Conservation (phyloP, 2,329 filamentous ascomycete species). For the Plectosphaerella plurivora region DNA sequence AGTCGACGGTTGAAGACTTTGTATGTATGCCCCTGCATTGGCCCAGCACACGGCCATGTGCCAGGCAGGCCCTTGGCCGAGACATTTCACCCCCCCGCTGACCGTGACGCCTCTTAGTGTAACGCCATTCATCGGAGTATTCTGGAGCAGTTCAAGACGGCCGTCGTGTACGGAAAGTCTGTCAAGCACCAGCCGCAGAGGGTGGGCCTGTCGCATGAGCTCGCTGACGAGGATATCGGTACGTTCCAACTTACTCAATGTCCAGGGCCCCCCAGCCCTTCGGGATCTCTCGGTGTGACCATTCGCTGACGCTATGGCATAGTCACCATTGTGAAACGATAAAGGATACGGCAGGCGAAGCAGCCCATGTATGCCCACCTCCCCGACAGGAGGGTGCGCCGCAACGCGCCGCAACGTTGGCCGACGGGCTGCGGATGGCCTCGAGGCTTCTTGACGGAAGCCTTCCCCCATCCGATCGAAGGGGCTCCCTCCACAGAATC, state of each 20-base stretch:
- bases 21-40: constrained; percentile 52
- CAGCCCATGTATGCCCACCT: too few species aligned
- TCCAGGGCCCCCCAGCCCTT: too few species aligned
- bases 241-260: constrained; percentile 30
- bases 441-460: too few species aligned
- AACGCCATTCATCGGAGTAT: constrained; percentile 97
- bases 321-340: constrained; percentile 64
- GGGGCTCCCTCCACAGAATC: too few species aligned
- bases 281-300: too few species aligned
- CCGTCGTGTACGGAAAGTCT: constrained; percentile 94
- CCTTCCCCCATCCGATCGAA: too few species aligned
- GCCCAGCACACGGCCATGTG: neutral
- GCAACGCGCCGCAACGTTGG: too few species aligned
- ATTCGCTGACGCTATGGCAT: neutral
- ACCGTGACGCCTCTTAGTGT: constrained; percentile 55
- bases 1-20: constrained; percentile 94
- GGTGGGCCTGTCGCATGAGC: constrained; percentile 84
- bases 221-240: constrained; percentile 97
- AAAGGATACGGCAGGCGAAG: constrained; percentile 18
- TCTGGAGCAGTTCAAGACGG: constrained; percentile 89
- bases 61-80: constrained; percentile 20
- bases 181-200: constrained; percentile 98
- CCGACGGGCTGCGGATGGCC: too few species aligned
- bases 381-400: too few species aligned
- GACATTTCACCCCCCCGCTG: constrained; percentile 21